Evolutionary conservation across 2,329 filamentous ascomycete genomes (phyloP).

Genomic region (Sporothrix brasiliensis): DNA sequence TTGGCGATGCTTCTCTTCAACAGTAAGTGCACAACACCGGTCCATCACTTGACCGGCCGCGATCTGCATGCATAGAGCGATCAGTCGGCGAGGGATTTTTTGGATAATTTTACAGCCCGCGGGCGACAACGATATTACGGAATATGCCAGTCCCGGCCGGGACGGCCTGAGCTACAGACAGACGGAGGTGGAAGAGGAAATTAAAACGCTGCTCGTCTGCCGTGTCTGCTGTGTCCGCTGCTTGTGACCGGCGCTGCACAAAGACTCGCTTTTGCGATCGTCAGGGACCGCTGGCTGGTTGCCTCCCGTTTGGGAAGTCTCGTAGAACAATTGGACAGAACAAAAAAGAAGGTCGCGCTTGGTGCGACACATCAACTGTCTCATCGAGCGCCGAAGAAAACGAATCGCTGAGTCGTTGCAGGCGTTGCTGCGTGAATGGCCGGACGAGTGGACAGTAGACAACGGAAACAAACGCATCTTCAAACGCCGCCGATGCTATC

Average conservation of each 20-base stretch:
- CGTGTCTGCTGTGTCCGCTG: neutral
- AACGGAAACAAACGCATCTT: neutral
- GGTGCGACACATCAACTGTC: slow-evolving; percentile 20
- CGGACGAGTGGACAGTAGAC: neutral
- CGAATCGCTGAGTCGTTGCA: neutral
- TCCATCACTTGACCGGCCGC: neutral
- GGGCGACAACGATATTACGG: neutral
- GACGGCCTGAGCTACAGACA: neutral
- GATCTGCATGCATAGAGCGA: neutral
- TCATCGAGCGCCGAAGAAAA: slow-evolving; percentile 21
- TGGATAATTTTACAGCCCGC: slow-evolving; percentile 8
- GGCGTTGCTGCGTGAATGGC: neutral
- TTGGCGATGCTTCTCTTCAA: neutral
- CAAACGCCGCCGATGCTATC: neutral
- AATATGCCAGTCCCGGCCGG: too few species aligned
- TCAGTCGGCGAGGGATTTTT: neutral
- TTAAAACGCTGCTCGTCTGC: neutral
- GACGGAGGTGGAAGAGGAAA: neutral
- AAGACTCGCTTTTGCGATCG: neutral
- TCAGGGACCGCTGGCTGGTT: neutral
- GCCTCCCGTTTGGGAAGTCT: neutral
- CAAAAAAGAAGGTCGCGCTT: neutral
- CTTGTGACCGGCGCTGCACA: neutral
- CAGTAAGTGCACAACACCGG: neutral
- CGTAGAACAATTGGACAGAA: neutral